Percentiles rank a stretch among this genome's conserved stretches.
These are phyloP conservation scores for Brassica nigra DNA, from an alignment of 345 rosid species.

Conservation along the genomic window DNA sequence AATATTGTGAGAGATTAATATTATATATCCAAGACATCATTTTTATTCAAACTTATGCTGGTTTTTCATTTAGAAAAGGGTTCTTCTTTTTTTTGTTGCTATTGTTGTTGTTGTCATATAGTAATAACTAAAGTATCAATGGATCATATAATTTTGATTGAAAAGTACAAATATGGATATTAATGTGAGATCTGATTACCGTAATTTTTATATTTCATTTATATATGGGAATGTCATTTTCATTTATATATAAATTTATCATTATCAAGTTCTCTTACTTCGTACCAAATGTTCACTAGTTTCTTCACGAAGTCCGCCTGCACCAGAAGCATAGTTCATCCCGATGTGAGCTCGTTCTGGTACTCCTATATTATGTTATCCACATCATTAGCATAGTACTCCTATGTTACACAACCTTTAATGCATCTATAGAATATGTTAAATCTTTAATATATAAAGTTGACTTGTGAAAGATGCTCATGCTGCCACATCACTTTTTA, in stretches of 20 bases:
- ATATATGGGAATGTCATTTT: neutral
- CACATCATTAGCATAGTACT: neutral
- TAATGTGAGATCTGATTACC: neutral
- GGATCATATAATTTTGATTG: neutral
- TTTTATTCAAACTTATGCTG: neutral
- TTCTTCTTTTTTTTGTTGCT: neutral
- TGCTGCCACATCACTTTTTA: too few species aligned
- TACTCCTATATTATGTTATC: neutral
- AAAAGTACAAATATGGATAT: neutral
- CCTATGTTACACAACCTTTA: neutral
- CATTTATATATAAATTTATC: neutral
- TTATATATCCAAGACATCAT: neutral
- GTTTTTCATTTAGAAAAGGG: neutral
- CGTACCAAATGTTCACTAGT: conserved; percentile 36
- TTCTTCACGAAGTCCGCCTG: conserved; percentile 36
- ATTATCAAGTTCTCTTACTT: conserved; percentile 6
- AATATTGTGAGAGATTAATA: neutral
- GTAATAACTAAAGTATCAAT: neutral
- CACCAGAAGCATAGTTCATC: conserved; percentile 47
- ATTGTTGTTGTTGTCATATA: neutral
- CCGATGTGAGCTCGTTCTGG: conserved; percentile 44
- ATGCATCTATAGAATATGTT: neutral
- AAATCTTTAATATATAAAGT: neutral
- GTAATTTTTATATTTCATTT: neutral
- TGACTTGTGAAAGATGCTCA: too few species aligned